Percentiles rank a stretch among this genome's conserved stretches.
These are phyloP conservation scores for Diophrys appendiculata DNA, from an alignment of 73 alveolate genomes.

Conservation along the genomic window DNA sequence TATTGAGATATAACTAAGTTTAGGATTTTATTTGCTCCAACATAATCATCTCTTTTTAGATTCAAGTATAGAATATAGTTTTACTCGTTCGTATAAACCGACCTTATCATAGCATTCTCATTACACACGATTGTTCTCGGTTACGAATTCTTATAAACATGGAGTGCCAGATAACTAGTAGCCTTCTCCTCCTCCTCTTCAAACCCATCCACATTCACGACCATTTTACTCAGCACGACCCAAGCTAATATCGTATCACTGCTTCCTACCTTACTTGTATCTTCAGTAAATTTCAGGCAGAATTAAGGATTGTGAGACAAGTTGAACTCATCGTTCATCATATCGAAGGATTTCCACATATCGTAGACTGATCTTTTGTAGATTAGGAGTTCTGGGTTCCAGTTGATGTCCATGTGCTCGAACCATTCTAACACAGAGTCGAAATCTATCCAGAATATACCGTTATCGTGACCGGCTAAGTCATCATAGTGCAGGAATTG, in stretches of 20 bases:
- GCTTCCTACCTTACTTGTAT: constrained; percentile 16
- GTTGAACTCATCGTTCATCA: constrained; percentile 33
- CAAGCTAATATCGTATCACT: constrained; percentile 32
- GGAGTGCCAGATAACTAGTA: constrained; percentile 56
- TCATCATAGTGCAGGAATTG: constrained; percentile 39
- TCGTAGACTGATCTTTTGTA: constrained; percentile 49
- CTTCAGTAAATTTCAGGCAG: constrained; percentile 27
- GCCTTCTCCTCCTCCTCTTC: constrained; percentile 53
- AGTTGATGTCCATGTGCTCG: constrained; percentile 54
- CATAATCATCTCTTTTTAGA: constrained; percentile 26
- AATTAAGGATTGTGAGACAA: constrained; percentile 49
- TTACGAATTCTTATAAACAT: constrained; percentile 34
- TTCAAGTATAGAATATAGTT: constrained; percentile 47
- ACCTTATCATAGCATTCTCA: constrained; percentile 37
- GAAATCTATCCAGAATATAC: constrained; percentile 67
- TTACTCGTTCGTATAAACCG: constrained; percentile 50
- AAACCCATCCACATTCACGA: constrained; percentile 40
- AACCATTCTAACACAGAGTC: constrained; percentile 52
- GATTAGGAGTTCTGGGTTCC: constrained; percentile 63
- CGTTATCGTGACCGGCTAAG: constrained; percentile 38
- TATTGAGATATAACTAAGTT: constrained; percentile 53
- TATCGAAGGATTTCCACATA: constrained; percentile 58
- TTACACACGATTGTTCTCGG: constrained; percentile 27
- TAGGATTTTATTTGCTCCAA: constrained; percentile 22
- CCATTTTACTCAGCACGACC: constrained; percentile 55